These are phyloP conservation scores for Polyporus arcularius DNA, from an alignment of 768 basidiomycete species.

Conservation along the genomic window DNA sequence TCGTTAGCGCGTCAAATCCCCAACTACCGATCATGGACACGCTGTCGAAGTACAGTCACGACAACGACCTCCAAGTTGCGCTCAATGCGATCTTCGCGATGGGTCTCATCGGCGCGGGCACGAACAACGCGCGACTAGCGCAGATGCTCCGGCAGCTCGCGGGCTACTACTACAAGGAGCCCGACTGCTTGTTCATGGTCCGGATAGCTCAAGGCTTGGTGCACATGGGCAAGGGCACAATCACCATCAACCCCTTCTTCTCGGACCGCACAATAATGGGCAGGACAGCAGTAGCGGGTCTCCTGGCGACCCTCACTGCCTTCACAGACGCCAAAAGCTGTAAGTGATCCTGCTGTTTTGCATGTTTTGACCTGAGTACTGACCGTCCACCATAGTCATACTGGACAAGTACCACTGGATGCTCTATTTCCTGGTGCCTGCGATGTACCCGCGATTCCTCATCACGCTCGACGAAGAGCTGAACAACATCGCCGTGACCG, in stretches of 20 bases:
- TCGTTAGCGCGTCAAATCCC: conserved; percentile 95
- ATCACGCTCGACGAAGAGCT: conserved; percentile 95
- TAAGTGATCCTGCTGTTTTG: conserved; percentile 46
- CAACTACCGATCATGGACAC: conserved; percentile 94
- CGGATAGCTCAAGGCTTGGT: conserved; percentile 94
- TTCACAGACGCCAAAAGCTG: conserved; percentile 94
- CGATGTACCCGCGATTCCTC: conserved; percentile 98
- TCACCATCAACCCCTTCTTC: conserved; percentile 97
- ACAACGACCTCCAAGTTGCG: conserved; percentile 95
- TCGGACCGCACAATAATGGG: conserved; percentile 89
- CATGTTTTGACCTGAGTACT: neutral
- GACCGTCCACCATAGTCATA: conserved; percentile 56
- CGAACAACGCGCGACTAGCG: conserved; percentile 96
- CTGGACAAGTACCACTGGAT: conserved; percentile 98
- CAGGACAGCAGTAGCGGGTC: conserved; percentile 83
- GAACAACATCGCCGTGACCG: conserved; percentile 82
- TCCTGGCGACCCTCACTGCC: conserved; percentile 84
- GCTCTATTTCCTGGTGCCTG: conserved; percentile 92
- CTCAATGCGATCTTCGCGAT: conserved; percentile 98
- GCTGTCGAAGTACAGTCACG: conserved; percentile 97
- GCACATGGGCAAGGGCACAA: conserved; percentile 99
- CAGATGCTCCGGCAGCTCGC: conserved; percentile 98
- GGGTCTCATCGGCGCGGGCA: conserved; percentile 97
- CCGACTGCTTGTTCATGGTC: conserved; percentile 95
- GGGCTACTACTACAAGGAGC: conserved; percentile 97